Conservation (phyloP, 2,329 filamentous ascomycete genomes). For the Cytospora chrysosperma region DNA sequence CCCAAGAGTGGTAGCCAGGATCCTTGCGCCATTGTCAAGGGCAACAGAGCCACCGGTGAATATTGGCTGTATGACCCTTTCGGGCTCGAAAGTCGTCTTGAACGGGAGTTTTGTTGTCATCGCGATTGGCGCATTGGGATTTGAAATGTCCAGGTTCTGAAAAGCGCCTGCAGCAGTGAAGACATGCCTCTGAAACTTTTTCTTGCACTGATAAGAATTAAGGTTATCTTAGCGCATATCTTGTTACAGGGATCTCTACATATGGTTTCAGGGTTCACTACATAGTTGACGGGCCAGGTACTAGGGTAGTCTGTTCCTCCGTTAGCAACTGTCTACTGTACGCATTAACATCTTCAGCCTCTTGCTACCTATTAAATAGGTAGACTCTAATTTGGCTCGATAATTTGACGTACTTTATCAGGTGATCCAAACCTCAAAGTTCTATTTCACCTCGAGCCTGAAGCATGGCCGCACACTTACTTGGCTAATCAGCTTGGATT, state of each 20-base stretch:
- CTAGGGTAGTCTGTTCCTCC: neutral
- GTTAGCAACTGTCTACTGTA: too few relatives aligned
- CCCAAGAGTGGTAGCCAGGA: constrained; percentile 85
- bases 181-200: constrained; percentile 19
- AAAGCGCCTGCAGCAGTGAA: neutral
- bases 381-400: too few relatives aligned
- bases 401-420: too few relatives aligned
- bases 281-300: too few relatives aligned
- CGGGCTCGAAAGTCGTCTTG: constrained; percentile 88
- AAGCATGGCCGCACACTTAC: neutral
- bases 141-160: constrained; percentile 25
- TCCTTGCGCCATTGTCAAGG: constrained; percentile 74
- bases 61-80: constrained; percentile 82
- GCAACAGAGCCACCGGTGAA: constrained; percentile 89
- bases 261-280: too few relatives aligned
- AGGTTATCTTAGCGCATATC: constrained; percentile 39
- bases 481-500: neutral
- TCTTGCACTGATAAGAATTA: constrained; percentile 32
- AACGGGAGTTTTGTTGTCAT: constrained; percentile 63
- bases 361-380: too few relatives aligned
- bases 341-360: too few relatives aligned
- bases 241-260: constrained; percentile 1
- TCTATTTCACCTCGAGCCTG: neutral
- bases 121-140: constrained; percentile 25
- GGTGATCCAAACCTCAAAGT: too few relatives aligned